These are phyloP conservation scores for Boletus hoseneyae DNA, from an alignment of 1,284 basidiomycete species.

Conservation along the genomic window DNA sequence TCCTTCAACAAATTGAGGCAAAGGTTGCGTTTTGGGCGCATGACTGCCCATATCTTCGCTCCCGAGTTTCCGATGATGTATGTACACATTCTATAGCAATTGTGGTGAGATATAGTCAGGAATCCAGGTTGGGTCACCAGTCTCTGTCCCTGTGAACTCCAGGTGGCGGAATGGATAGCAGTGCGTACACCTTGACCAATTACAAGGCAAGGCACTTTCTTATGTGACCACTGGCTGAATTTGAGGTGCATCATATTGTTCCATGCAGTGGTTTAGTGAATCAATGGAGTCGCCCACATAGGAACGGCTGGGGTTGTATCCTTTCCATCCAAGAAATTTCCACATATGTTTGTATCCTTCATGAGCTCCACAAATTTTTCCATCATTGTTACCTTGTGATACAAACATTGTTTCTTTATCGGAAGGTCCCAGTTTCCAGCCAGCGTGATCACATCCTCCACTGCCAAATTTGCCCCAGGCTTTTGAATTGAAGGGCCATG, in stretches of 20 bases:
- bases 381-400: too few species aligned
- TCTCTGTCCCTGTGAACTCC: constrained; percentile 6
- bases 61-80: neutral
- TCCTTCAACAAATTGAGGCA: neutral
- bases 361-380: too few species aligned
- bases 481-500: too few species aligned
- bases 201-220: too few species aligned
- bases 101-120: neutral
- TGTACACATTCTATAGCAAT: constrained; percentile 1
- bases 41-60: neutral
- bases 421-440: too few species aligned
- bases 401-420: too few species aligned
- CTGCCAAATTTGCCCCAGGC: too few species aligned
- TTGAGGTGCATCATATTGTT: neutral
- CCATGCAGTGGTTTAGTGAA: neutral
- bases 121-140: constrained; percentile 1
- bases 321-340: too few species aligned
- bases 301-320: neutral
- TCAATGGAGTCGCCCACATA: neutral
- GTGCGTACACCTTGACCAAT: neutral
- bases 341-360: too few species aligned
- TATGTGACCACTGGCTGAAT: neutral
- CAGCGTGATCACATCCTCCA: too few species aligned
- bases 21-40: neutral
- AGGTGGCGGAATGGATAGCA: neutral